Evolutionary conservation across 202 grass and related monocot species (phyloP), one percentile per base, ranked within the genome.

Genomic region (Schoenoplectus tabernaemontani): DNA sequence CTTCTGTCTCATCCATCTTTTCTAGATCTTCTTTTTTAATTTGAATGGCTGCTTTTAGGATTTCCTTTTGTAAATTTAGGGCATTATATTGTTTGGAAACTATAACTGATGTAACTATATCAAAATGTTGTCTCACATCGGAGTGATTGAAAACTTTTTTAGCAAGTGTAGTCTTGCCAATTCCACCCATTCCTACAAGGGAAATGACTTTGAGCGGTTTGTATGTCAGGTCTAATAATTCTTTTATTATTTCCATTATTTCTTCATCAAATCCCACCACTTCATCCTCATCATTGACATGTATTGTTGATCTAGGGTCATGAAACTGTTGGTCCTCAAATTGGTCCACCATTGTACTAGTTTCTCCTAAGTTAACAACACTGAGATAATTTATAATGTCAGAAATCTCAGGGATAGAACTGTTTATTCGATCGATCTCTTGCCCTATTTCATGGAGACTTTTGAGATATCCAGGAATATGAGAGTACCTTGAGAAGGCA

Each of bases 401-500:
- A 53, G 17, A 13, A 15, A 53, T 53, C 15, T 15, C 50, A 17
- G 50, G 50, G 17, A 53, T 53, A 53, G 17, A 53, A n/a, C 13
- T 53, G 17, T 53, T 53, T 53, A 53, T 53, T 15, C 16, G 50
- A 1, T 53, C 50, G 7, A 83, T 77, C 9, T 63, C 60, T 83
- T 43, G 39, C 20, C 69, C 81, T 33, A 74, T 20, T 39, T 76
- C 23, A 37, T 62, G 81, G 15, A 83, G 56, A 20, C 16, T 44
- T 32, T 47, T 50, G 20, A 73, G 42, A 83, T 83, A 65, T 8
- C 16, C 33, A 54, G 39, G 2, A 60, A 58, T 48, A 37, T 75
- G 20, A 11, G 34, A 9, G 48, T 76, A 83, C 68, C 68, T 83
- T 76, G 64, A 77, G 30, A 83, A 7, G 4, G 20, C 34, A 13